Evolutionary conservation across 345 rosid species (phyloP).

Genomic region (Hypericum androsaemum): DNA sequence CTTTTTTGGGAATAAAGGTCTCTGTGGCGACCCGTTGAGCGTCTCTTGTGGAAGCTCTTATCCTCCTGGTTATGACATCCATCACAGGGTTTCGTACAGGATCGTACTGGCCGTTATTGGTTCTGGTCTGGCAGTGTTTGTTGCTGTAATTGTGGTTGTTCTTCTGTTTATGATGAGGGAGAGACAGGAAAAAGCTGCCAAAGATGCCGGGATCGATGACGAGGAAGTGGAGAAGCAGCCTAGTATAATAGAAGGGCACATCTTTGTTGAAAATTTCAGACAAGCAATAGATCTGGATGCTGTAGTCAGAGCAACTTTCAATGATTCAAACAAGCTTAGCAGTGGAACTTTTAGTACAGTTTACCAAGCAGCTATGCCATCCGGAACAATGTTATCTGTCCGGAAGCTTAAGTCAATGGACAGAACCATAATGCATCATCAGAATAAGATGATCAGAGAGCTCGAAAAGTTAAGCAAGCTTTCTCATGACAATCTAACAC

Average conservation of each 20-base stretch:
- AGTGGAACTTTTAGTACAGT: constrained; percentile 83
- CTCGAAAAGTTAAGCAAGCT: constrained; percentile 91
- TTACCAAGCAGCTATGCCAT: constrained; percentile 91
- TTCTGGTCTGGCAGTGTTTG: constrained; percentile 80
- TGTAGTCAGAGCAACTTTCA: constrained; percentile 66
- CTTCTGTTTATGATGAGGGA: constrained; percentile 91
- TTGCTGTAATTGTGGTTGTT: constrained; percentile 74
- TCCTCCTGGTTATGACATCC: constrained; percentile 32
- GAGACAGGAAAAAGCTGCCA: constrained; percentile 76
- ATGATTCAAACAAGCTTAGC: constrained; percentile 72
- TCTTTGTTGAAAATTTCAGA: constrained; percentile 74
- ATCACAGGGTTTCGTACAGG: constrained; percentile 76
- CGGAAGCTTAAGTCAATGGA: constrained; percentile 86
- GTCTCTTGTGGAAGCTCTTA: constrained; percentile 39
- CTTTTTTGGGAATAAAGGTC: constrained; percentile 70
- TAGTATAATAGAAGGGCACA: constrained; percentile 56
- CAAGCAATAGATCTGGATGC: constrained; percentile 91
- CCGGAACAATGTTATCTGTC: constrained; percentile 70
- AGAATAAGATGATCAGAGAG: constrained; percentile 90
- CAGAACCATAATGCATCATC: constrained; percentile 72
- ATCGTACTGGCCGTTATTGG: constrained; percentile 77
- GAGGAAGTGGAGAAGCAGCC: constrained; percentile 41
- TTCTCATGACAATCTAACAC: constrained; percentile 75
- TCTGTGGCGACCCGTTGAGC: constrained; percentile 78
- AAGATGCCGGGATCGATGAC: constrained; percentile 38